Percentiles rank a stretch among this genome's conserved stretches.
These are phyloP conservation scores for Juncus inflexus DNA, from an alignment of 176 grass and related monocot species.

Conservation along the genomic window DNA sequence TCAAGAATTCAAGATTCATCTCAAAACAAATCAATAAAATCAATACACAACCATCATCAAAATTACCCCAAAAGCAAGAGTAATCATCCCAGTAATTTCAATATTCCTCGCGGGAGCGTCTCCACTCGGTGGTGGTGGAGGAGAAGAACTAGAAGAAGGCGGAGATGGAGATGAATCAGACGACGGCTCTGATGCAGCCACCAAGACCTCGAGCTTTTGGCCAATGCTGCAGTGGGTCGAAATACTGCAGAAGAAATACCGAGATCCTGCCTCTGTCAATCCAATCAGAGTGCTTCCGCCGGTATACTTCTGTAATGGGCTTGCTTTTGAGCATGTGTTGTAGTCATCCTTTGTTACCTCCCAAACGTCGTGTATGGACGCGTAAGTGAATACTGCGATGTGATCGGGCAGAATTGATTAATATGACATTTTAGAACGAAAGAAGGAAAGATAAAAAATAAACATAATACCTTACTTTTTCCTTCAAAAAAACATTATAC, in stretches of 20 bases:
- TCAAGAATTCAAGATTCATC: too few relatives aligned
- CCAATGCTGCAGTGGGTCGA: slow-evolving; percentile 32
- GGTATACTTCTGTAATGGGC: background rate
- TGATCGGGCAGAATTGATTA: background rate
- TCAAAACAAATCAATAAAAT: background rate
- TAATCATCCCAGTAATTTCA: slow-evolving; percentile 10
- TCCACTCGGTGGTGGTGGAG: background rate
- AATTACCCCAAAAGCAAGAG: slow-evolving; percentile 29
- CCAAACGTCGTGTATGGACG: slow-evolving; percentile 30
- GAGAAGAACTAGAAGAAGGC: background rate
- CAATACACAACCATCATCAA: slow-evolving; percentile 25
- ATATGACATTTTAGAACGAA: background rate
- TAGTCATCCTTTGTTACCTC: slow-evolving; percentile 42
- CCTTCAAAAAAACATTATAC: background rate
- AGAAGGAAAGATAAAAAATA: background rate
- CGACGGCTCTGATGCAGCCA: background rate
- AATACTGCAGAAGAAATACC: slow-evolving; percentile 42
- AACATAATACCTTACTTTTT: too few relatives aligned
- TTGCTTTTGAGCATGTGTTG: slow-evolving; percentile 26
- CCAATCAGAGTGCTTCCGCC: slow-evolving; percentile 23
- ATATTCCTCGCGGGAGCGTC: background rate
- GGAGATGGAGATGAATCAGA: background rate
- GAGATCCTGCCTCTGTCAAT: slow-evolving; percentile 27
- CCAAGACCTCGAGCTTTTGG: slow-evolving; percentile 35
- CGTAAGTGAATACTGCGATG: slow-evolving; percentile 43